Evolutionary conservation across 805 yeast genomes (phyloP), one percentile per base, ranked within the genome.

Genomic region (Diddensiella caesifluorescens): DNA sequence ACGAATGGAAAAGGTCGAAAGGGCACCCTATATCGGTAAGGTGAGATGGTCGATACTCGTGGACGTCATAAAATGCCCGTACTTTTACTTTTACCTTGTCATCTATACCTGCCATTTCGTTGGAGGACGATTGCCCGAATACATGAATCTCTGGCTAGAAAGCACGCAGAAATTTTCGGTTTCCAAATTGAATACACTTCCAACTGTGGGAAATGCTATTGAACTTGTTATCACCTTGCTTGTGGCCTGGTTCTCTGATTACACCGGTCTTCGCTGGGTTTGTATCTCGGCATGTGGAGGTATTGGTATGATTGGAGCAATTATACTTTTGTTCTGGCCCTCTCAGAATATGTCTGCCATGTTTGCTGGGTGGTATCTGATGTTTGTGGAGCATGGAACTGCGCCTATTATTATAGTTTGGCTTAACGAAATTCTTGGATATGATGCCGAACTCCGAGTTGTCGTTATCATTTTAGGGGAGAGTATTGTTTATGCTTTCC

Each of bases 121-220:
- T 15, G 39, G 30, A 12, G 13, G 9, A 19, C 39, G 25, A 21
- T 30, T 35, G 4, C 13, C 39, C n/a, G 9, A 19, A 20, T 35
- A 35, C 18, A 23, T 35, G 30, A 35, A 35, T 23, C 29, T 35
- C 15, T 35, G 39, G 39, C 39, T 35, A 18, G 16, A 22, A 21
- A 16, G 18, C 4, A 60, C 71, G 18, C 16, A 35, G 30, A 35
- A 35, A 13, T 35, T 22, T 16, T 22, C 39, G 19, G 30, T 35
- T 15, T 22, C 39, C 18, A 18, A 35, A 20, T 30, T 35, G n/a
- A 35, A 35, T 23, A 21, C 13, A 7, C 13, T 35, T 3, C 39
- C 39, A 3, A 35, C 39, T 21, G 39, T 29, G 22, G 39, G 39
- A 10, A 23, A 35, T 13, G 39, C 39, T 12, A 35, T 35, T 10